A percentile compares a stretch with the other conserved stretches of the same genome.
phyloP scores from a whole-genome alignment of 2,329 filamentous ascomycete genomes.

The Incumbomyces lentus region DNA sequence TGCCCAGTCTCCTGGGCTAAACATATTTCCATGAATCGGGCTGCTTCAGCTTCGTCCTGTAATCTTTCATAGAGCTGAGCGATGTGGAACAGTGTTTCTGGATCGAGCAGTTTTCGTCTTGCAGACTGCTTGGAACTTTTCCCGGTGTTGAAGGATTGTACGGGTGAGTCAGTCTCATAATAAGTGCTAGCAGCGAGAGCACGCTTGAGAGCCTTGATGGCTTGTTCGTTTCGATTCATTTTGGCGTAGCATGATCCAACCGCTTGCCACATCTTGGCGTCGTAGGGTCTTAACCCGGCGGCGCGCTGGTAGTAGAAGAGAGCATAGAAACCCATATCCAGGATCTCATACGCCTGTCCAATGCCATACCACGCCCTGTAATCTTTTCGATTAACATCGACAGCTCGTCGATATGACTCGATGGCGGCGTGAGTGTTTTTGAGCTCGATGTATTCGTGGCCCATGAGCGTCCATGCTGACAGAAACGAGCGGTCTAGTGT shows the following conservation, averaged over 20 bases:
- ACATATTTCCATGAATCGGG: constrained; percentile 88
- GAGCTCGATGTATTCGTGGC: constrained; percentile 95
- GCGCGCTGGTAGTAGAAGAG: constrained; percentile 97
- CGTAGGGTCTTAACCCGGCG: constrained; percentile 83
- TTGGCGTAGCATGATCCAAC: constrained; percentile 86
- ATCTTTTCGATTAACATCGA: constrained; percentile 91
- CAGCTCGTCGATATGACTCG: constrained; percentile 87
- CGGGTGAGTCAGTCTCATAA: constrained; percentile 52
- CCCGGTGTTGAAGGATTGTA: constrained; percentile 20
- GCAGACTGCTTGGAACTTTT: constrained; percentile 10
- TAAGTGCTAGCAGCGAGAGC: constrained; percentile 81
- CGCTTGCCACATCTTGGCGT: constrained; percentile 98
- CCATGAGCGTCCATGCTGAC: constrained; percentile 97
- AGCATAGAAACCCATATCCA: constrained; percentile 96
- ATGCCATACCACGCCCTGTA: constrained; percentile 97
- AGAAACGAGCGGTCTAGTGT: constrained; percentile 83
- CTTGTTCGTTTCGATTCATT: constrained; percentile 76
- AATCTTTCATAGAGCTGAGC: constrained; percentile 78
- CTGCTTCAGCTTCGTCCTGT: constrained; percentile 68
- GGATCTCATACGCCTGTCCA: constrained; percentile 91
- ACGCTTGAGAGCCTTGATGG: constrained; percentile 89
- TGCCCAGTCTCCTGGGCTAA: constrained; percentile 80
- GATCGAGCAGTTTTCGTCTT: constrained; percentile 60
- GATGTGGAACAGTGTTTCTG: constrained; percentile 82
- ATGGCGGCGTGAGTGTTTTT: constrained; percentile 98